phyloP scores from a whole-genome alignment of 176 grass and related monocot genomes.

The Guadua angustifolia region DNA sequence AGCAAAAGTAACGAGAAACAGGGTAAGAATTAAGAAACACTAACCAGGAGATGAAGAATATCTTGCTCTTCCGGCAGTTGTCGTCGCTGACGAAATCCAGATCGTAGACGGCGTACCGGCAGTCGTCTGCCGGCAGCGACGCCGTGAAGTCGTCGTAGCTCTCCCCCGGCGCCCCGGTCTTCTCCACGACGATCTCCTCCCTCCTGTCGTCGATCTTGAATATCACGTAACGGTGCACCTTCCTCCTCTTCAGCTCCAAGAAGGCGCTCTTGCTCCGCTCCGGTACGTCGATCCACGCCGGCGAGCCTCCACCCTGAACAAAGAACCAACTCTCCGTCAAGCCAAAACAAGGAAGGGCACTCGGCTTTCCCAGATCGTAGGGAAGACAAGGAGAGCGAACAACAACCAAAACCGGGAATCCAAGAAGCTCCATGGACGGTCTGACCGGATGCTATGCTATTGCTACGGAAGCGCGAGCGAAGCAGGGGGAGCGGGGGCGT shows the following conservation, averaged over 20 bases:
- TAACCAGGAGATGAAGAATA: slow-evolving; percentile 80
- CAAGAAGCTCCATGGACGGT: slow-evolving; percentile 51
- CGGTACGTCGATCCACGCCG: slow-evolving; percentile 60
- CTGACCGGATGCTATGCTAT: not conserved
- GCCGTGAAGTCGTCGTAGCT: slow-evolving; percentile 76
- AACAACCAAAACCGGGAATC: slow-evolving; percentile 48
- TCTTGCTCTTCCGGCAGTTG: slow-evolving; percentile 77
- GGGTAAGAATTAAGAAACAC: not conserved
- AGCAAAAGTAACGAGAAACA: not conserved
- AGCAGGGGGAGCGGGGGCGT: not conserved
- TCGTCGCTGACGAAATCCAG: slow-evolving; percentile 78
- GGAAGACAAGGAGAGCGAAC: not conserved
- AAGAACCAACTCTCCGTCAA: slow-evolving; percentile 23
- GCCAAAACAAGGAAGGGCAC: not conserved
- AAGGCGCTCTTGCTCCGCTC: slow-evolving; percentile 66
- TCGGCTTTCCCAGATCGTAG: not conserved
- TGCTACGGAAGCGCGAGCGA: not conserved
- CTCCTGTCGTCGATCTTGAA: slow-evolving; percentile 77
- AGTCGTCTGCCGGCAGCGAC: slow-evolving; percentile 61
- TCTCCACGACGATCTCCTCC: slow-evolving; percentile 71
- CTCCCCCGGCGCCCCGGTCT: slow-evolving; percentile 58
- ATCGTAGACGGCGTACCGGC: slow-evolving; percentile 76
- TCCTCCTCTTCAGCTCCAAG: slow-evolving; percentile 70
- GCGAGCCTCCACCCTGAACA: slow-evolving; percentile 47
- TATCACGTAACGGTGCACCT: slow-evolving; percentile 70